A percentile compares a stretch with the other conserved stretches of the same genome.
phyloP scores from a whole-genome alignment of 495 filamentous ascomycete genomes.

The Neurospora intermedia region DNA sequence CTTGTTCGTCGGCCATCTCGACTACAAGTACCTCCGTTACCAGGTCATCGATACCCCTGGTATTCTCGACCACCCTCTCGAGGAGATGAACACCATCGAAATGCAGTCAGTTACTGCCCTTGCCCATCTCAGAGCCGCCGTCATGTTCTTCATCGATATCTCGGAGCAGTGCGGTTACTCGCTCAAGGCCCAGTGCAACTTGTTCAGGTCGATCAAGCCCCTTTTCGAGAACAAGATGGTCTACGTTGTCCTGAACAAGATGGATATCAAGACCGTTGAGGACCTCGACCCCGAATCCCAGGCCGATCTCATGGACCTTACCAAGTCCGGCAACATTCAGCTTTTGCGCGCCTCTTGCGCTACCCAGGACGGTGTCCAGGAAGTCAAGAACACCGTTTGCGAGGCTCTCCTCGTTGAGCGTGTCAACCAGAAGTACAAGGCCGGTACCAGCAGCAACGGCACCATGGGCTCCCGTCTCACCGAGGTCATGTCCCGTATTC shows the following conservation, averaged over 20 bases:
- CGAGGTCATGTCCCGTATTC: constrained; percentile 85
- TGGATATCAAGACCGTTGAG: constrained; percentile 79
- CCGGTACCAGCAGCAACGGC: constrained; percentile 64
- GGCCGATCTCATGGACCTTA: constrained; percentile 63
- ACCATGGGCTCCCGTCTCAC: constrained; percentile 66
- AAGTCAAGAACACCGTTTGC: constrained; percentile 89
- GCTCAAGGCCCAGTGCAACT: constrained; percentile 75
- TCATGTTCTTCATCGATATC: constrained; percentile 97
- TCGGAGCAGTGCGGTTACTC: constrained; percentile 97
- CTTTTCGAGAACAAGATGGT: constrained; percentile 95
- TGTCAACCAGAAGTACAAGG: constrained; percentile 90
- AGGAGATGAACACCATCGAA: constrained; percentile 99
- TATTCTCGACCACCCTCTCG: constrained; percentile 92
- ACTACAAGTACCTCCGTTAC: constrained; percentile 75
- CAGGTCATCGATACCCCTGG: constrained; percentile 75
- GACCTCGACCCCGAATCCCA: constrained; percentile 76
- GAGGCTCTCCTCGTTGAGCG: constrained; percentile 85
- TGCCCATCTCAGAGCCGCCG: constrained; percentile 86
- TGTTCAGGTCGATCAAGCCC: constrained; percentile 92
- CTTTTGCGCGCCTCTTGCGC: constrained; percentile 87
- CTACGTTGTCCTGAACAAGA: constrained; percentile 96
- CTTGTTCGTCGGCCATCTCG: constrained; percentile 94
- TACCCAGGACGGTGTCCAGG: constrained; percentile 85
- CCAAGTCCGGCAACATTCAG: constrained; percentile 81
- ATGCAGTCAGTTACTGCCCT: constrained; percentile 97